Conservation (phyloP, 2,329 filamentous ascomycete genomes). For the Cladosporium sp. region DNA sequence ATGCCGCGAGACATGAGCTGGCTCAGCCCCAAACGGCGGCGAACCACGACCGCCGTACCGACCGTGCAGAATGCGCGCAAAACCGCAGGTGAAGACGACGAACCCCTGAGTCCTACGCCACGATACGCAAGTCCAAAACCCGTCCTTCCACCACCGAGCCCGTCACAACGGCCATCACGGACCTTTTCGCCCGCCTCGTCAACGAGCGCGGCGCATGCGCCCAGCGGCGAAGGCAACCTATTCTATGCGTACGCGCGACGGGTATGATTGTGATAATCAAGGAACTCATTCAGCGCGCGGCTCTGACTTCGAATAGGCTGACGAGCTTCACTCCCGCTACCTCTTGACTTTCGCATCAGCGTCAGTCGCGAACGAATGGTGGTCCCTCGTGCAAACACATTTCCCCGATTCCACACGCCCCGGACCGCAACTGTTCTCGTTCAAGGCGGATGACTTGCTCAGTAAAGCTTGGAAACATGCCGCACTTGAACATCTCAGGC, state of each 20-base stretch:
- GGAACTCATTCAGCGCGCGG: neutral
- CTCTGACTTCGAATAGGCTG: constrained; percentile 13
- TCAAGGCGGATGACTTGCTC: constrained; percentile 24
- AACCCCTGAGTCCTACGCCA: constrained; percentile 3
- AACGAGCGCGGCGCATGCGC: neutral
- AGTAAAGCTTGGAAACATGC: constrained; percentile 25
- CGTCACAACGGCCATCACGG: constrained; percentile 1
- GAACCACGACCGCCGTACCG: constrained; percentile 22
- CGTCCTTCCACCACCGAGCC: neutral
- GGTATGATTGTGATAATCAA: constrained; percentile 10
- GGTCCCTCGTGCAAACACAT: constrained; percentile 24
- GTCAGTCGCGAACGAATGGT: constrained; percentile 28
- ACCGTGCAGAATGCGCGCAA: constrained; percentile 14
- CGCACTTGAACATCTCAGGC: constrained; percentile 24
- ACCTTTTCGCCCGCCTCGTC: constrained; percentile 3
- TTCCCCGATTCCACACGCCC: constrained; percentile 25
- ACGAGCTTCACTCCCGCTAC: constrained; percentile 25
- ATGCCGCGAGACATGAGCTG: constrained; percentile 19
- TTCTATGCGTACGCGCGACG: constrained; percentile 26
- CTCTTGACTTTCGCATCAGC: constrained; percentile 29
- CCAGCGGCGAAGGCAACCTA: constrained; percentile 17
- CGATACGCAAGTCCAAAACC: constrained; percentile 5
- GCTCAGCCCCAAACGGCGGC: constrained; percentile 23
- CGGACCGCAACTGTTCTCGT: constrained; percentile 28
- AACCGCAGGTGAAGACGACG: constrained; percentile 1